Conservation (phyloP, 2,329 filamentous ascomycete species). For the Fusarium transvaalense region DNA sequence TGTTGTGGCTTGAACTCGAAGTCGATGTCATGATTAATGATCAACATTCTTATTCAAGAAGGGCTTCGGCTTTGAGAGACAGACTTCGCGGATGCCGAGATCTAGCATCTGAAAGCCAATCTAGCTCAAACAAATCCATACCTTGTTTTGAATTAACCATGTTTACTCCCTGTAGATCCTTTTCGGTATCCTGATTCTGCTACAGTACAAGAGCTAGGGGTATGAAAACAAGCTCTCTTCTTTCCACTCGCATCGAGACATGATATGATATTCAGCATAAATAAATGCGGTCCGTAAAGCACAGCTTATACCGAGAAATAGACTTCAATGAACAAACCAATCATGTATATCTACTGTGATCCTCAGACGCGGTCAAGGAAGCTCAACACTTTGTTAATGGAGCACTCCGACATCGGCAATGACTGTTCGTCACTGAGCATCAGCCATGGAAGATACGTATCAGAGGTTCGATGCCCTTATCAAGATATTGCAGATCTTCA, state of each 20-base stretch:
- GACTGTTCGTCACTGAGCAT: neutral
- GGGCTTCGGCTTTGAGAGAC: constrained; percentile 26
- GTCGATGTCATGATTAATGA: constrained; percentile 22
- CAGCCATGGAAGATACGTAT: constrained; percentile 10
- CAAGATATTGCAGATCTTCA: neutral
- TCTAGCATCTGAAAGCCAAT: neutral
- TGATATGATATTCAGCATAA: neutral
- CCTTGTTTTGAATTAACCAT: neutral
- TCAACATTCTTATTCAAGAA: constrained; percentile 14
- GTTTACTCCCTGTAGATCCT: neutral
- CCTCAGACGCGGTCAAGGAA: neutral
- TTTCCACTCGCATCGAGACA: neutral
- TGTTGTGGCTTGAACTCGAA: constrained; percentile 1
- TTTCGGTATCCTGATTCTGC: neutral
- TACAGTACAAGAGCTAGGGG: neutral
- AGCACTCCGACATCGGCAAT: constrained; percentile 22
- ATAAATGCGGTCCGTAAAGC: neutral
- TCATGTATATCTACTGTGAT: neutral
- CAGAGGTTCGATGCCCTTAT: neutral
- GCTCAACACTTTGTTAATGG: neutral
- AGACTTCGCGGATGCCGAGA: constrained; percentile 1
- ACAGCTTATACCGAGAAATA: neutral
- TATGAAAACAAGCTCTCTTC: neutral
- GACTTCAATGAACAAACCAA: neutral
- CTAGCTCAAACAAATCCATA: neutral